phyloP scores from a whole-genome alignment of 1,284 basidiomycete species.

The Coriolopsis trogii region DNA sequence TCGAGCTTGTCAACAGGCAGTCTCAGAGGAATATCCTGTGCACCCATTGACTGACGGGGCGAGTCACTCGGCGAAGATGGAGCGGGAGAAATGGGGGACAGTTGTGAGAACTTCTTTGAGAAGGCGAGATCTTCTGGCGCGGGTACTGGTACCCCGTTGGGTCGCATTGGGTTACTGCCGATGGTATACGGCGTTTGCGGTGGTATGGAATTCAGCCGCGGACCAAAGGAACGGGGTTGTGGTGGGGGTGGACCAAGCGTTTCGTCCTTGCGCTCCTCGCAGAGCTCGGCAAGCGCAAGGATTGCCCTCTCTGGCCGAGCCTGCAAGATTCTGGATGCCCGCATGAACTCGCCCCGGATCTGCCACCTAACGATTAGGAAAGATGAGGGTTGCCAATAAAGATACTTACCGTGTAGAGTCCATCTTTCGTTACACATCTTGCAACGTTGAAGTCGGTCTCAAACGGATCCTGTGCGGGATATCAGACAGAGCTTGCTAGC shows the following conservation, averaged over 20 bases:
- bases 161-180: slow-evolving; percentile 59
- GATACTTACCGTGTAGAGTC: slow-evolving; percentile 82
- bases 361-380: too few relatives aligned
- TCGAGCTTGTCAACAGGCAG: slow-evolving; percentile 46
- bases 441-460: slow-evolving; percentile 95
- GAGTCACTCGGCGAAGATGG: slow-evolving; percentile 29
- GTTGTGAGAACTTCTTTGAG: slow-evolving; percentile 25
- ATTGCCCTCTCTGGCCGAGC: slow-evolving; percentile 82
- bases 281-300: slow-evolving; percentile 80
- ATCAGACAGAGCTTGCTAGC: slow-evolving; percentile 12
- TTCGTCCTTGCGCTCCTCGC: slow-evolving; percentile 75
- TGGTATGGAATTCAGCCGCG: slow-evolving; percentile 57
- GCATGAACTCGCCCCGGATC: slow-evolving; percentile 99
- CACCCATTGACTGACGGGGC: slow-evolving; percentile 23
- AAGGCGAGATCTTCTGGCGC: slow-evolving; percentile 52
- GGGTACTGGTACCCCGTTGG: slow-evolving; percentile 43
- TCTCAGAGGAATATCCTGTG: slow-evolving; percentile 39
- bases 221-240: slow-evolving; percentile 49
- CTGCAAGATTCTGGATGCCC: slow-evolving; percentile 84
- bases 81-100: slow-evolving; percentile 16
- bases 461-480: slow-evolving; percentile 81
- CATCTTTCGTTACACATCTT: slow-evolving; percentile 95
- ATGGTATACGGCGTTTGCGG: slow-evolving; percentile 72
- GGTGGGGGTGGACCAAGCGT: slow-evolving; percentile 49
- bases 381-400: not conserved